phyloP scores from a whole-genome alignment of 495 filamentous ascomycete genomes.

The Hypoxylon perforatum region DNA sequence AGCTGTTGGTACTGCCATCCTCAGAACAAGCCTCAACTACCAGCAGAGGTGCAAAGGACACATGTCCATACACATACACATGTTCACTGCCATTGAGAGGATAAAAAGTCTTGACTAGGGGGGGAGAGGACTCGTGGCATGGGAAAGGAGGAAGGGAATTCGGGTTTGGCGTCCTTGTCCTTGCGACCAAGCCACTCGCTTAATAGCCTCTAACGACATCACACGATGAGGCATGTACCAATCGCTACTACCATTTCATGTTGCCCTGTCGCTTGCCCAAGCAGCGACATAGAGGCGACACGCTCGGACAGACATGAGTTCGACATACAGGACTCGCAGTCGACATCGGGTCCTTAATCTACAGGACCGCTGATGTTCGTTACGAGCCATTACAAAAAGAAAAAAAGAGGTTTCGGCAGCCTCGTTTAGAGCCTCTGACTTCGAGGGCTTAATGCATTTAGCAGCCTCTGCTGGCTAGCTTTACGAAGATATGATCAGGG shows the following conservation, averaged over 20 bases:
- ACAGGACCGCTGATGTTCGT: slow-evolving; percentile 10
- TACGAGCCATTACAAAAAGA: background rate
- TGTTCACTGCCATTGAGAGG: slow-evolving; percentile 20
- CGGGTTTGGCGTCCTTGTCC: slow-evolving; percentile 24
- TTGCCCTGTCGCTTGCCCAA: slow-evolving; percentile 14
- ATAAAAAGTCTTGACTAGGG: slow-evolving; percentile 4
- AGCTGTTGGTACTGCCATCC: slow-evolving; percentile 53
- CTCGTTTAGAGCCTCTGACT: slow-evolving; percentile 33
- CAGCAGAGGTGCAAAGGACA: slow-evolving; percentile 15
- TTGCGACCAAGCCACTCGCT: slow-evolving; percentile 21
- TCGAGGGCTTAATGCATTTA: slow-evolving; percentile 39
- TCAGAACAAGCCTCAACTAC: slow-evolving; percentile 37
- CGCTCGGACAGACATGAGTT: slow-evolving; percentile 6
- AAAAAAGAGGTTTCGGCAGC: slow-evolving; percentile 1
- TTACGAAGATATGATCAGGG: slow-evolving; percentile 44
- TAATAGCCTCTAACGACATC: slow-evolving; percentile 19
- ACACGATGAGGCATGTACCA: slow-evolving; percentile 14
- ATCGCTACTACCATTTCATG: slow-evolving; percentile 21
- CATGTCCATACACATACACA: slow-evolving; percentile 5
- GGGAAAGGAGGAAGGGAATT: slow-evolving; percentile 11
- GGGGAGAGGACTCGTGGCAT: slow-evolving; percentile 1
- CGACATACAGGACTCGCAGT: slow-evolving; percentile 24
- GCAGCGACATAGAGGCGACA: slow-evolving; percentile 4
- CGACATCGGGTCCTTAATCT: slow-evolving; percentile 9
- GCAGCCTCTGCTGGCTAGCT: slow-evolving; percentile 36